Percentiles rank a stretch among this genome's conserved stretches.
Evolutionary conservation across 2,329 filamentous ascomycete genomes (phyloP).

Genomic region (Tolypocladium ophioglossoides): DNA sequence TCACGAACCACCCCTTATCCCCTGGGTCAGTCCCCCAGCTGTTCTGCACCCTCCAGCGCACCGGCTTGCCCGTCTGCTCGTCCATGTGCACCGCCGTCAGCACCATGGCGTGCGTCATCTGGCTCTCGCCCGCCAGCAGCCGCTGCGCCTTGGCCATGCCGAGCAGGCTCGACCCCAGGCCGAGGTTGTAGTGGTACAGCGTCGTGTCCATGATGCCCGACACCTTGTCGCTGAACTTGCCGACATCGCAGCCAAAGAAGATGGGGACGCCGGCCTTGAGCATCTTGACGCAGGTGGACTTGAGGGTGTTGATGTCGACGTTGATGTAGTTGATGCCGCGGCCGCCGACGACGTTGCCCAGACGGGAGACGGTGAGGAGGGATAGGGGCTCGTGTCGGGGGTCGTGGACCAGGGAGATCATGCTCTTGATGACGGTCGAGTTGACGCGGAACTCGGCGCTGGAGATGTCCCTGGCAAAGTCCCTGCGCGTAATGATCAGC

Average conservation of each 20-base stretch:
- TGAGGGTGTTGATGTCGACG: constrained; percentile 63
- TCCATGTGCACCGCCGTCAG: constrained; percentile 76
- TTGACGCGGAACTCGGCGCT: constrained; percentile 48
- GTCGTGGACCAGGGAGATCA: constrained; percentile 79
- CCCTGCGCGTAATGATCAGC: constrained; percentile 54
- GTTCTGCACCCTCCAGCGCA: constrained; percentile 82
- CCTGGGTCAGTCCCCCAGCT: constrained; percentile 65
- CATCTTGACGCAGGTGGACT: constrained; percentile 65
- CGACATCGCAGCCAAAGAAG: constrained; percentile 85
- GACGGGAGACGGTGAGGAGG: constrained; percentile 63
- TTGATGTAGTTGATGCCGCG: constrained; percentile 73
- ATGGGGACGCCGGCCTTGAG: constrained; percentile 67
- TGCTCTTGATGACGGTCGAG: constrained; percentile 49
- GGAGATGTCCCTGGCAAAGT: constrained; percentile 61
- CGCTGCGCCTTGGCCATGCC: constrained; percentile 68
- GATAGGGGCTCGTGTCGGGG: constrained; percentile 65
- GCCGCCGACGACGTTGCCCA: constrained; percentile 75
- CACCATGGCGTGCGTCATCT: constrained; percentile 92
- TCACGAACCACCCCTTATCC: constrained; percentile 78
- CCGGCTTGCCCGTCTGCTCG: constrained; percentile 45
- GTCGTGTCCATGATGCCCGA: constrained; percentile 72
- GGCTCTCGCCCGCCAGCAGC: constrained; percentile 61
- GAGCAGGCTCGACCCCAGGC: constrained; percentile 68
- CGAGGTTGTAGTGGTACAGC: constrained; percentile 69
- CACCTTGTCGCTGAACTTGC: constrained; percentile 60